phyloP scores from a whole-genome alignment of 305 asterid genomes.

The Fraxinus albicans region DNA sequence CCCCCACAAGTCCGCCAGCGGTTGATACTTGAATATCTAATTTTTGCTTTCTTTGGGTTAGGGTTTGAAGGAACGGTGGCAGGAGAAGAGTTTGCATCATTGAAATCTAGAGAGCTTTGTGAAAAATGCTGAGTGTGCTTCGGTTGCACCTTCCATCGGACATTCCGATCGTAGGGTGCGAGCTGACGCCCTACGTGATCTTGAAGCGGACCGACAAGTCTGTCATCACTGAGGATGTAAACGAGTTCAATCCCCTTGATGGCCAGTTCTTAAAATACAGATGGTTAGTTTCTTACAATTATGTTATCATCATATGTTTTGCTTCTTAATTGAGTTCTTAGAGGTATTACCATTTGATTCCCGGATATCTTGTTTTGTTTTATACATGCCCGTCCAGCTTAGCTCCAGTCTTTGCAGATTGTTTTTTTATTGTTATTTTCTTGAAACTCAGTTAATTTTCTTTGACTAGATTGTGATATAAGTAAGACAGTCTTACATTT shows the following conservation, averaged over 20 bases:
- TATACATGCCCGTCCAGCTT: background rate
- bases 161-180: constrained; percentile 78
- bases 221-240: constrained; percentile 51
- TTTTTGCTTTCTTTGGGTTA: constrained; percentile 24
- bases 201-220: constrained; percentile 60
- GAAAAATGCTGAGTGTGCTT: constrained; percentile 64
- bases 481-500: background rate
- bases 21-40: constrained; percentile 24
- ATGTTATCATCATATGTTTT: background rate
- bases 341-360: background rate
- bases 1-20: constrained; percentile 61
- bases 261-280: constrained; percentile 66
- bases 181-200: constrained; percentile 65
- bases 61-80: constrained; percentile 25
- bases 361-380: background rate
- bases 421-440: constrained; percentile 9
- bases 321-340: background rate
- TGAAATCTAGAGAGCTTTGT: constrained; percentile 25
- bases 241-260: constrained; percentile 56
- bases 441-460: background rate
- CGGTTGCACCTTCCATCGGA: constrained; percentile 80
- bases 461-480: background rate
- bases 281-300: constrained; percentile 43
- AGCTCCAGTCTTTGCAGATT: background rate
- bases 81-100: constrained; percentile 25